A percentile compares a stretch with the other conserved stretches of the same genome.
phyloP scores from a whole-genome alignment of 208 protist species.

The Strigomonas culicis region DNA sequence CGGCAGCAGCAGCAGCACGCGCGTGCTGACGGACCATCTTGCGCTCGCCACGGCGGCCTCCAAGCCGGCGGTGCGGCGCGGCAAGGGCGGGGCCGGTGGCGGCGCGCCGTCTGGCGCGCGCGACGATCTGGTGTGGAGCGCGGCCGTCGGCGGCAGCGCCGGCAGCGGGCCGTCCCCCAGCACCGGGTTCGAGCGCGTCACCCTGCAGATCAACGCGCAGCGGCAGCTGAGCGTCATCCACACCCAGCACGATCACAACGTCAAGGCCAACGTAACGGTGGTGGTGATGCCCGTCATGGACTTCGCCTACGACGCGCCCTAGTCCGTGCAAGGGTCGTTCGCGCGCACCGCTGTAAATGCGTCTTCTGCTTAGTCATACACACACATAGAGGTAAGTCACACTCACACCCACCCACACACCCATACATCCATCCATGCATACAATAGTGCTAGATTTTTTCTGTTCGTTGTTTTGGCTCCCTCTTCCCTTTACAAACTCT shows the following conservation, averaged over 20 bases:
- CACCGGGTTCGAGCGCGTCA: slow-evolving; percentile 70
- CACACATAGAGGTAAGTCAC: too few species aligned
- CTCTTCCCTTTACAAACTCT: too few species aligned
- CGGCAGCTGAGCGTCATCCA: slow-evolving; percentile 73
- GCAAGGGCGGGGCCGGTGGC: slow-evolving; percentile 13
- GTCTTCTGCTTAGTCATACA: too few species aligned
- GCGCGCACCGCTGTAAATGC: too few species aligned
- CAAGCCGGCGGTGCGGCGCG: not conserved
- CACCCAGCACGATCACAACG: slow-evolving; percentile 51
- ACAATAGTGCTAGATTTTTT: not conserved
- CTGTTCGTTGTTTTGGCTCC: too few species aligned
- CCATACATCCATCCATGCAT: not conserved
- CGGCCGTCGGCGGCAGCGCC: slow-evolving; percentile 8
- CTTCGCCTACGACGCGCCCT: slow-evolving; percentile 13
- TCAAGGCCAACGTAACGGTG: slow-evolving; percentile 64
- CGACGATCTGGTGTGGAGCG: slow-evolving; percentile 6
- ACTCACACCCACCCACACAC: too few species aligned
- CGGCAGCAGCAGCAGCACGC: slow-evolving; percentile 24
- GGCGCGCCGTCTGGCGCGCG: slow-evolving; percentile 9
- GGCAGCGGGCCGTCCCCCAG: slow-evolving; percentile 13
- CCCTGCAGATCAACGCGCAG: slow-evolving; percentile 67
- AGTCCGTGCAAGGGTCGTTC: too few species aligned
- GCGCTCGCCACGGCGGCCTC: slow-evolving; percentile 52
- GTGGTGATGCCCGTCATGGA: slow-evolving; percentile 48
- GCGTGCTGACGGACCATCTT: slow-evolving; percentile 61